phyloP scores from a whole-genome alignment of 1,284 basidiomycete species.

The Irpex lacteus region DNA sequence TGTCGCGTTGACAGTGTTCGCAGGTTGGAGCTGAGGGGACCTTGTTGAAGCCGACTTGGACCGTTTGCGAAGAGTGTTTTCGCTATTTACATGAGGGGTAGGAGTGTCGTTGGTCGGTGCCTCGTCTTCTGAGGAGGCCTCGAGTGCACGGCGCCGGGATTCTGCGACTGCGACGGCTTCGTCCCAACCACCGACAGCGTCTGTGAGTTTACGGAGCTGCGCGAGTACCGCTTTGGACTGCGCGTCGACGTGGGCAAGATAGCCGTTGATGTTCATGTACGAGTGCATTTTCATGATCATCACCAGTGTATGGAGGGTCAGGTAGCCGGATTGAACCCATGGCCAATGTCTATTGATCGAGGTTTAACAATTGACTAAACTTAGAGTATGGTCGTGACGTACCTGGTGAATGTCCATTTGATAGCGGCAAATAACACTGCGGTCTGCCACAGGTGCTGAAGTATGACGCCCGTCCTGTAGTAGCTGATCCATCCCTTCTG shows the following conservation, averaged over 20 bases:
- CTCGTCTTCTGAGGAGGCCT: constrained; percentile 29
- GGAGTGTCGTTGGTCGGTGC: constrained; percentile 30
- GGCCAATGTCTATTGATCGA: constrained; percentile 74
- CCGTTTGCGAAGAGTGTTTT: constrained; percentile 49
- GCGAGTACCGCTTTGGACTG: constrained; percentile 43
- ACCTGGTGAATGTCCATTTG: constrained; percentile 84
- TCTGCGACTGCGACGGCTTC: constrained; percentile 51
- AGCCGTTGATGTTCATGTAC: constrained; percentile 88
- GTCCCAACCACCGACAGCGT: constrained; percentile 61
- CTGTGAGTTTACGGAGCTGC: constrained; percentile 46
- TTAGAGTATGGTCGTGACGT: constrained; percentile 16
- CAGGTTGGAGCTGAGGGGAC: constrained; percentile 10
- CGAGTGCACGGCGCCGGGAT: constrained; percentile 29
- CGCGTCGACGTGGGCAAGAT: constrained; percentile 60
- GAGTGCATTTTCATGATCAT: constrained; percentile 99
- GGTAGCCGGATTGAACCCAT: constrained; percentile 97
- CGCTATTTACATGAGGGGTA: constrained; percentile 5
- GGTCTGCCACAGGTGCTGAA: constrained; percentile 82
- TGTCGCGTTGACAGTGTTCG: constrained; percentile 5
- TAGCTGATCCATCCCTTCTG: constrained; percentile 79
- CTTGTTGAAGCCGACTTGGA: constrained; percentile 5
- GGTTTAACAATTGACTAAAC: neutral
- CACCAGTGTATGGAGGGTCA: constrained; percentile 87
- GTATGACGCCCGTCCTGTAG: constrained; percentile 65
- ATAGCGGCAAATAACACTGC: constrained; percentile 67